These are phyloP conservation scores for Aspergillus affinis DNA, from an alignment of 495 filamentous ascomycete genomes.

Conservation along the genomic window DNA sequence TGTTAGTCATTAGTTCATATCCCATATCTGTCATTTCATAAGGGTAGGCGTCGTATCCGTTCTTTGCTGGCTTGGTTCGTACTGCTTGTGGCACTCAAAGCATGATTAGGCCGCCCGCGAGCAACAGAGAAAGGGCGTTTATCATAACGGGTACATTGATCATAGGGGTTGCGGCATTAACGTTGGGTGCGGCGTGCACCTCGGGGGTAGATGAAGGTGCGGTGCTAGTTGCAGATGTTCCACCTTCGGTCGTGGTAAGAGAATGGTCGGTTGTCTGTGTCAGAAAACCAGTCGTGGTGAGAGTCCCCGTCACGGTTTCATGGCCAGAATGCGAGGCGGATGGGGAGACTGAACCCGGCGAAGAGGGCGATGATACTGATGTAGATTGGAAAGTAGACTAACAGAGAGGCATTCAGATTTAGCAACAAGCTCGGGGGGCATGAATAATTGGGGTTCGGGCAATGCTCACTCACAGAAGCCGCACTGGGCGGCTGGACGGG, in stretches of 20 bases:
- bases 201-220: slow-evolving; percentile 2
- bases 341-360: slow-evolving; percentile 45
- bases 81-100: slow-evolving; percentile 16
- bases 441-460: slow-evolving; percentile 20
- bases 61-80: not conserved
- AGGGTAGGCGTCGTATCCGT: not conserved
- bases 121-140: slow-evolving; percentile 22
- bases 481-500: slow-evolving; percentile 51
- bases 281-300: slow-evolving; percentile 12
- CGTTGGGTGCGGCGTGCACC: slow-evolving; percentile 20
- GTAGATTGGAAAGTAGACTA: slow-evolving; percentile 53
- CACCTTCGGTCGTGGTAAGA: not conserved
- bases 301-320: slow-evolving; percentile 26
- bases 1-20: slow-evolving; percentile 10
- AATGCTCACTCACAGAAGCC: slow-evolving; percentile 52
- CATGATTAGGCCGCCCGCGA: slow-evolving; percentile 19
- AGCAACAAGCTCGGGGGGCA: slow-evolving; percentile 27
- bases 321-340: slow-evolving; percentile 27
- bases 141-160: slow-evolving; percentile 12
- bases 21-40: slow-evolving; percentile 4
- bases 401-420: slow-evolving; percentile 19
- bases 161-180: slow-evolving; percentile 14
- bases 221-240: not conserved
- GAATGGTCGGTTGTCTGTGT: not conserved
- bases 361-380: slow-evolving; percentile 44